A percentile compares a stretch with the other conserved stretches of the same genome.
phyloP scores from a whole-genome alignment of 495 filamentous ascomycete species.

The Cudoniella acicularis region DNA sequence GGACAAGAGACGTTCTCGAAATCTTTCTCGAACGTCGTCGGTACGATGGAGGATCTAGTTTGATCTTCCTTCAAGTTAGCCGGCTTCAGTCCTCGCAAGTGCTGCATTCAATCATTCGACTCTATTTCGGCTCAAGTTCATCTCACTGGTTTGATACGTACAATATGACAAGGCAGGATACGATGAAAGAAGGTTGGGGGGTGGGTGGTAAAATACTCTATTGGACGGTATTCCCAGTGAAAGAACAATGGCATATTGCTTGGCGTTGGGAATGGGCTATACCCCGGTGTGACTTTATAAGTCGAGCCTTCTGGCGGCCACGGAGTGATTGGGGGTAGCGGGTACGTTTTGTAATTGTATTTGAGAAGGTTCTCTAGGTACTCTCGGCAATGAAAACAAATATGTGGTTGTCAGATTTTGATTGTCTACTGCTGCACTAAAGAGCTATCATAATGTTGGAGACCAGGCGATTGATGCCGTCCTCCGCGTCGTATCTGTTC shows the following conservation, averaged over 20 bases:
- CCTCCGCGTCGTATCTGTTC: conserved; percentile 64
- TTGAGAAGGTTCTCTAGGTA: too few relatives aligned
- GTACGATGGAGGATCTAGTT: conserved; percentile 19
- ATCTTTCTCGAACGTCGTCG: conserved; percentile 5
- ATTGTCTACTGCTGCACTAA: conserved; percentile 43
- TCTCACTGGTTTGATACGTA: conserved; percentile 6
- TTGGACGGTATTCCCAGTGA: too few relatives aligned
- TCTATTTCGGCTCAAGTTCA: conserved; percentile 11
- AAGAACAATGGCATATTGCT: too few relatives aligned
- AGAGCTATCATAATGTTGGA: conserved; percentile 51
- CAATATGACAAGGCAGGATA: conserved; percentile 14
- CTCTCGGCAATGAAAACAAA: too few relatives aligned
- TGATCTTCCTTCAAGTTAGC: conserved; percentile 10
- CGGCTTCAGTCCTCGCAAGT: conserved; percentile 10
- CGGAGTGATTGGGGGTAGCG: too few relatives aligned
- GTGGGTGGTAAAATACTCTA: too few relatives aligned
- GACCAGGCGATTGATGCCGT: conserved; percentile 65
- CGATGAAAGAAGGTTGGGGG: conserved; percentile 3
- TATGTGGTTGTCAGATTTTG: neutral
- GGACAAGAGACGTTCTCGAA: conserved; percentile 10
- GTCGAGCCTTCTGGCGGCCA: too few relatives aligned
- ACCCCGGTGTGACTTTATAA: too few relatives aligned
- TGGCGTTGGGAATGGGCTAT: too few relatives aligned
- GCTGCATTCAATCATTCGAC: conserved; percentile 12
- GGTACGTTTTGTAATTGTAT: too few relatives aligned